These are phyloP conservation scores for Terfezia claveryi DNA, from an alignment of 495 filamentous ascomycete genomes.

Conservation along the genomic window DNA sequence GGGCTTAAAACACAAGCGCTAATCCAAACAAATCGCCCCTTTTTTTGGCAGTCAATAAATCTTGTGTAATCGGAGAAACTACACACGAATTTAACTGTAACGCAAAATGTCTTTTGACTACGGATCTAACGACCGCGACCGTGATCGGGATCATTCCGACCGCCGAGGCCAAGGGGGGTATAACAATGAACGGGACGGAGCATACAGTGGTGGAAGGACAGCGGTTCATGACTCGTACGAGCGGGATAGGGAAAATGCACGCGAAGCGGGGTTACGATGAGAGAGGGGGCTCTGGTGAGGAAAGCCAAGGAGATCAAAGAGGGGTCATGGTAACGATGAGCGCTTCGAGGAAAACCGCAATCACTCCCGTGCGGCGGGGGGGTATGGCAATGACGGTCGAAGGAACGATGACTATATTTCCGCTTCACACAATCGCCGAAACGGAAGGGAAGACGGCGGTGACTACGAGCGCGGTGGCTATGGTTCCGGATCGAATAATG, in stretches of 20 bases:
- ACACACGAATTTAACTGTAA: not conserved
- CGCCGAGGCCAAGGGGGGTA: not conserved
- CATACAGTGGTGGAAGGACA: not conserved
- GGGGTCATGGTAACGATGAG: not conserved
- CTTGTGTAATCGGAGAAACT: slow-evolving; percentile 14
- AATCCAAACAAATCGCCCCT: too few species aligned
- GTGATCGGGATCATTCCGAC: not conserved
- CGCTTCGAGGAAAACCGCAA: not conserved
- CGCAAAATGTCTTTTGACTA: not conserved
- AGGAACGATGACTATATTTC: too few species aligned
- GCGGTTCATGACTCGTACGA: not conserved
- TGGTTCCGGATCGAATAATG: not conserved
- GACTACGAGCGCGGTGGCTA: not conserved
- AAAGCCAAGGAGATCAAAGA: not conserved
- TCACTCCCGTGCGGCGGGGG: not conserved
- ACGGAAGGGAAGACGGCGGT: not conserved
- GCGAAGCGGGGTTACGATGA: not conserved
- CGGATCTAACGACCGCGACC: not conserved
- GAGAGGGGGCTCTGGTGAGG: not conserved
- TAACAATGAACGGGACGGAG: not conserved
- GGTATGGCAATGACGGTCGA: not conserved
- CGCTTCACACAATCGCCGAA: not conserved
- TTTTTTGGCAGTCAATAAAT: too few species aligned
- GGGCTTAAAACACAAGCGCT: too few species aligned
- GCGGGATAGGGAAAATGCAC: not conserved